Percentiles rank a stretch among this genome's conserved stretches.
These are phyloP conservation scores for Thermochaetoides thermophila DNA, from an alignment of 495 filamentous ascomycete species.

Conservation along the genomic window DNA sequence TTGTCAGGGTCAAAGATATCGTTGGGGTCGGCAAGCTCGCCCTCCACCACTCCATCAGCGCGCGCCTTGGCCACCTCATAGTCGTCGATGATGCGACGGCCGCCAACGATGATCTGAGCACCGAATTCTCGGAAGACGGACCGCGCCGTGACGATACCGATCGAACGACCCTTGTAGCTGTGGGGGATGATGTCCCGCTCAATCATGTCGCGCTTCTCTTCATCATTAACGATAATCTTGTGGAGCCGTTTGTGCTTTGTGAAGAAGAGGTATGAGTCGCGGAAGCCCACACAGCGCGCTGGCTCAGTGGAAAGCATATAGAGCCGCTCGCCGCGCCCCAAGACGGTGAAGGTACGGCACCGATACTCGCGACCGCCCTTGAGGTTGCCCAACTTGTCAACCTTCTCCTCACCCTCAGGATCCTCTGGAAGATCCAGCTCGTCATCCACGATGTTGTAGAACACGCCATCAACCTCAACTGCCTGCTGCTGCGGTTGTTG, in stretches of 20 bases:
- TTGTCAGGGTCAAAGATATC: conserved; percentile 61
- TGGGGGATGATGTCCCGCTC: conserved; percentile 88
- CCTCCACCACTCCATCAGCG: conserved; percentile 70
- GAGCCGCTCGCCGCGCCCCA: conserved; percentile 64
- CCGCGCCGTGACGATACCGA: conserved; percentile 90
- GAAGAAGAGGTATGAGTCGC: conserved; percentile 96
- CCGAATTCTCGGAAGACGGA: conserved; percentile 97
- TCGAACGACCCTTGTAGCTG: conserved; percentile 94
- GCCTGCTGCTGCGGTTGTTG: conserved; percentile 57
- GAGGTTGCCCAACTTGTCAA: conserved; percentile 73
- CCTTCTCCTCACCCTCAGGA: conserved; percentile 78
- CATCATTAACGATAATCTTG: conserved; percentile 90
- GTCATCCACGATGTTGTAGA: conserved; percentile 80
- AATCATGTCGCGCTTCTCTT: conserved; percentile 86
- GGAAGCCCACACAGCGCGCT: conserved; percentile 87
- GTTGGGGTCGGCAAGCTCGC: conserved; percentile 76
- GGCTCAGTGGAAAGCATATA: conserved; percentile 99
- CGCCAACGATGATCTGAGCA: conserved; percentile 82
- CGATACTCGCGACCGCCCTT: conserved; percentile 77
- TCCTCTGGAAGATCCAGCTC: conserved; percentile 83
- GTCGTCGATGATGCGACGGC: conserved; percentile 72
- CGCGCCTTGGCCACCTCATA: conserved; percentile 70
- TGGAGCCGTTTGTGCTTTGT: conserved; percentile 87
- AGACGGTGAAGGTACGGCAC: conserved; percentile 82
- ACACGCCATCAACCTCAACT: conserved; percentile 88